phyloP scores from a whole-genome alignment of 164 flowering plant species.

The Tinospora cordifolia region DNA sequence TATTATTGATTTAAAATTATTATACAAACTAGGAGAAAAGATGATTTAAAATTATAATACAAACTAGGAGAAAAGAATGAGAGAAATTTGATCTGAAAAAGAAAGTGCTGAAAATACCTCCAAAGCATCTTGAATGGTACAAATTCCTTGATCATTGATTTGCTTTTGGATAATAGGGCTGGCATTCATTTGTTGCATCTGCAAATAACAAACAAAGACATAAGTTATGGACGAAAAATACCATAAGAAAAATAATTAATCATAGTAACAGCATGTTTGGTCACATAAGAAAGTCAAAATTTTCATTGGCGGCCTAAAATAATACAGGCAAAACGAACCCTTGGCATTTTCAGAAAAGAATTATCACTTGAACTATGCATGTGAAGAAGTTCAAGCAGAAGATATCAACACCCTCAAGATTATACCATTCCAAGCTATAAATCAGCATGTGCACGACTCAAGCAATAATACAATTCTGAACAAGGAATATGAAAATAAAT shows the following conservation, averaged over 20 bases:
- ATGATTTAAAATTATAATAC: background rate
- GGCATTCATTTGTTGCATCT: constrained; percentile 57
- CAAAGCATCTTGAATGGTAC: constrained; percentile 74
- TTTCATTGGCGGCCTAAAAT: background rate
- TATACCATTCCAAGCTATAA: background rate
- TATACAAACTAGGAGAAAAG: background rate
- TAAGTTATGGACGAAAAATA: constrained; percentile 17
- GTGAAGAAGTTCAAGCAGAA: too few species aligned
- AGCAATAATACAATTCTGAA: background rate
- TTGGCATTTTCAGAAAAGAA: too few species aligned
- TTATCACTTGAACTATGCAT: too few species aligned
- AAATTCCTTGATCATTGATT: constrained; percentile 39
- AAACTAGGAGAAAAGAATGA: background rate
- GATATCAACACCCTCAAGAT: background rate
- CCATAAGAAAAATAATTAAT: background rate
- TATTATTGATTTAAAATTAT: background rate
- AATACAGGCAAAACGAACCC: background rate
- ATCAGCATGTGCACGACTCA: background rate
- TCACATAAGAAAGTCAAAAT: background rate
- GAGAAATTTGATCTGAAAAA: background rate
- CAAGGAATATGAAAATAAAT: background rate
- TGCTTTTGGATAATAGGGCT: constrained; percentile 27
- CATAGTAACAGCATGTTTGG: background rate
- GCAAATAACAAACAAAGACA: constrained; percentile 36
- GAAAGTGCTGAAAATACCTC: constrained; percentile 33